phyloP scores from a whole-genome alignment of 1,284 basidiomycete species.

The Ustilago hordei region DNA sequence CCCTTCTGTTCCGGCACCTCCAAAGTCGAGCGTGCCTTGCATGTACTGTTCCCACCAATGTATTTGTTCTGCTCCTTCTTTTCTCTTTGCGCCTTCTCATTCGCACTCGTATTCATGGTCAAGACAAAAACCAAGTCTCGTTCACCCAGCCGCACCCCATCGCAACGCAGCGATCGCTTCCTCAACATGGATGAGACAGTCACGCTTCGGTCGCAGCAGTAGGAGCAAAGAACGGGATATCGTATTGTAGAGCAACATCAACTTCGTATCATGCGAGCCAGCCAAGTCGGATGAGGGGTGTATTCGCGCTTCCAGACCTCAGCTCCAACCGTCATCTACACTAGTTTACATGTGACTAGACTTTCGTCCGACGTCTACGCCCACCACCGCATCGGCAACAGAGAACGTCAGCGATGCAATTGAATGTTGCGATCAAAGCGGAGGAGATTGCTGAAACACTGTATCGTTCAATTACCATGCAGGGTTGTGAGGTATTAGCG shows the following conservation, averaged over 20 bases:
- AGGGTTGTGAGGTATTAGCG: constrained; percentile 1
- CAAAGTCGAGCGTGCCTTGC: neutral
- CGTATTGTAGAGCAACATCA: constrained; percentile 11
- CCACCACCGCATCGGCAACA: constrained; percentile 56
- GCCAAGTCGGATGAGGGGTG: neutral
- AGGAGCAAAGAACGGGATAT: constrained; percentile 12
- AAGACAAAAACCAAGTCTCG: no score
- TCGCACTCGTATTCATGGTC: no score
- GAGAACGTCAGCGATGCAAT: constrained; percentile 59
- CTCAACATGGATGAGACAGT: no score
- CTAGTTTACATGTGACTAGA: constrained; percentile 5
- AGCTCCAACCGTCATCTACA: neutral
- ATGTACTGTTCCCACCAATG: constrained; percentile 8
- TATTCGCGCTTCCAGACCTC: neutral
- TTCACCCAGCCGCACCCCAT: no score
- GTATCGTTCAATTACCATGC: neutral
- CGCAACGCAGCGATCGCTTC: no score
- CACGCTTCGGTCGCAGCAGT: neutral
- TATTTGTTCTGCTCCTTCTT: constrained; percentile 26
- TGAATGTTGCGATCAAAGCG: constrained; percentile 51
- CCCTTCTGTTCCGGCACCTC: neutral
- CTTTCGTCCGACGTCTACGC: constrained; percentile 35
- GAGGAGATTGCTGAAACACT: constrained; percentile 51
- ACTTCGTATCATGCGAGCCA: neutral
- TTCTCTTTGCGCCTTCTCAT: neutral